A percentile compares a stretch with the other conserved stretches of the same genome.
These are phyloP conservation scores for Colletotrichum sojae DNA, from an alignment of 2,329 filamentous ascomycete species.

Conservation along the genomic window DNA sequence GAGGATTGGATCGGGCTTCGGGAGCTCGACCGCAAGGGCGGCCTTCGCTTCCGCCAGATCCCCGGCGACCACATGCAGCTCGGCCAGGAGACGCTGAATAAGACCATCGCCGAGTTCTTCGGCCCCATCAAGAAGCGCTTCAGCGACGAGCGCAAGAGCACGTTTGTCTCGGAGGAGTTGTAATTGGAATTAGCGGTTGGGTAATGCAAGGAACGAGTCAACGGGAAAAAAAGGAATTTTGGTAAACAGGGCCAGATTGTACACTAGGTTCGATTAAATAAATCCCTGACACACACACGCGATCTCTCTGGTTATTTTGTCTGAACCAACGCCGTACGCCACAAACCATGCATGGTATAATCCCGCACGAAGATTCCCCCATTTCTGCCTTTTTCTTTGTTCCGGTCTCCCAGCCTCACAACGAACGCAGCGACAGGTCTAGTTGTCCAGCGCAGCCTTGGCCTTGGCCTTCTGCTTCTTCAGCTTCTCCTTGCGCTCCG, in stretches of 20 bases:
- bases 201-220: neutral
- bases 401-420: neutral
- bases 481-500: slow-evolving; percentile 67
- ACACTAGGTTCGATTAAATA: slow-evolving; percentile 36
- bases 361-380: slow-evolving; percentile 32
- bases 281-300: slow-evolving; percentile 20
- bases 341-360: slow-evolving; percentile 43
- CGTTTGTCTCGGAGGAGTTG: slow-evolving; percentile 53
- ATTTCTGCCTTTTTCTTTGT: neutral
- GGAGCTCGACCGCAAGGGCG: slow-evolving; percentile 82
- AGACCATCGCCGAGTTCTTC: slow-evolving; percentile 78
- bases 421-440: slow-evolving; percentile 37
- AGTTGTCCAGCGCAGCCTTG: slow-evolving; percentile 65
- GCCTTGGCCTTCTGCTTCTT: slow-evolving; percentile 72
- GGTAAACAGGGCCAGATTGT: slow-evolving; percentile 31
- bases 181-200: slow-evolving; percentile 43
- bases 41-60: slow-evolving; percentile 80
- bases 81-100: slow-evolving; percentile 73
- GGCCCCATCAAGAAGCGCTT: slow-evolving; percentile 64
- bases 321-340: slow-evolving; percentile 43
- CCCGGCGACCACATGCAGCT: slow-evolving; percentile 90
- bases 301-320: slow-evolving; percentile 35
- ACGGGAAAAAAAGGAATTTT: neutral
- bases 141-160: slow-evolving; percentile 42
- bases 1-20: slow-evolving; percentile 96